These are phyloP conservation scores for Crucihimalaya himalaica DNA, from an alignment of 345 rosid species.

Conservation along the genomic window DNA sequence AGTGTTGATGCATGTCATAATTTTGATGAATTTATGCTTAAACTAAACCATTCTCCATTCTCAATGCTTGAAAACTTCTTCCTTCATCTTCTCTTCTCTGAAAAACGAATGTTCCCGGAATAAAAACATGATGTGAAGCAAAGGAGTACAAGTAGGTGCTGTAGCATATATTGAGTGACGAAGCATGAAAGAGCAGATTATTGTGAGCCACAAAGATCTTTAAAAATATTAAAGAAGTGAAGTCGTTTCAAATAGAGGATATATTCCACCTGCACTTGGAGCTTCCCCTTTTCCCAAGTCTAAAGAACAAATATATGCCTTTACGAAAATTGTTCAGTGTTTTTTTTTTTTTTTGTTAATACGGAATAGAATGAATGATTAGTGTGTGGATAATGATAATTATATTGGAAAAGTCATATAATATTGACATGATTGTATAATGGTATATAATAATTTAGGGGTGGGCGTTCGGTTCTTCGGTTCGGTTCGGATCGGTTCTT, in stretches of 20 bases:
- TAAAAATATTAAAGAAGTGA: background rate
- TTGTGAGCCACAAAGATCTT: conserved; percentile 28
- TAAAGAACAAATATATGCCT: conserved; percentile 34
- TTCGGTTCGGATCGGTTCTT: too few relatives aligned
- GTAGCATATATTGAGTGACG: conserved; percentile 32
- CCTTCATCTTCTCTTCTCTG: conserved; percentile 1
- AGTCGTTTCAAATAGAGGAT: conserved; percentile 38
- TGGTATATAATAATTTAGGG: too few relatives aligned
- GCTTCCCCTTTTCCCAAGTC: conserved; percentile 11
- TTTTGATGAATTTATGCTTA: background rate
- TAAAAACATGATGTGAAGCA: conserved; percentile 18
- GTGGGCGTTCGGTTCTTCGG: too few relatives aligned
- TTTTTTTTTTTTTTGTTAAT: background rate
- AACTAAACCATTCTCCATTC: background rate
- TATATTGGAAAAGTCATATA: background rate
- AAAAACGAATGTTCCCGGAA: conserved; percentile 30
- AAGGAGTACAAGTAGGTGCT: conserved; percentile 15
- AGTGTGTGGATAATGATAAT: conserved; percentile 6
- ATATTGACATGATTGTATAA: background rate
- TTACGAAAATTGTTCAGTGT: background rate
- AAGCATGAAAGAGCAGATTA: background rate
- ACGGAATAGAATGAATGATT: conserved; percentile 2
- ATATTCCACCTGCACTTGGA: conserved; percentile 37
- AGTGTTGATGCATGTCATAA: background rate
- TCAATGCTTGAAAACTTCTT: background rate